Conservation (phyloP, 345 rosid species). For the Combretum micranthum region DNA sequence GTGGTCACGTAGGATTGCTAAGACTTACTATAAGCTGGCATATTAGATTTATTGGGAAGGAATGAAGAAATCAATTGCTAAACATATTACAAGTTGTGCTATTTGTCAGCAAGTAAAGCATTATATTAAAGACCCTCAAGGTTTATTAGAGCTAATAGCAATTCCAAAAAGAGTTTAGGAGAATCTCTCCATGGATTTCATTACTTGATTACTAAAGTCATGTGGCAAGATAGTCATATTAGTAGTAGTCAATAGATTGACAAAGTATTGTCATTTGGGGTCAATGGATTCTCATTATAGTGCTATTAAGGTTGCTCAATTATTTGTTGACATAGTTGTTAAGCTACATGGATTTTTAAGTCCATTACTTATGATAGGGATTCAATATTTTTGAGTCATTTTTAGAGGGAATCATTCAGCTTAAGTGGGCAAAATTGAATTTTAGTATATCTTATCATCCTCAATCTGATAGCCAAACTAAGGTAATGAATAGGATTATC, state of each 20-base stretch:
- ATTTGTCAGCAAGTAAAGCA: slow-evolving; percentile 1
- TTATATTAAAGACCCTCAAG: background rate
- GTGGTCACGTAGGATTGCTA: too few species aligned
- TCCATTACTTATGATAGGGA: background rate
- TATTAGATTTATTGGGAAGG: too few species aligned
- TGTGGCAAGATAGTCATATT: background rate
- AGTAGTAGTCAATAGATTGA: background rate
- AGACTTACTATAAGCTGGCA: too few species aligned
- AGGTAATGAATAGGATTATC: too few species aligned
- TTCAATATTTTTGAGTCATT: background rate
- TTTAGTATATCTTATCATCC: background rate
- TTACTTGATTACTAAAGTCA: background rate
- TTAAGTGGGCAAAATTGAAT: background rate
- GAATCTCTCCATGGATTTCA: background rate
- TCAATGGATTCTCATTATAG: background rate
- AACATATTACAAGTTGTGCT: too few species aligned
- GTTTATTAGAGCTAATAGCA: background rate
- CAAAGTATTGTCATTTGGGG: background rate
- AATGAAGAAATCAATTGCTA: too few species aligned
- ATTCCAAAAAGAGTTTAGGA: background rate
- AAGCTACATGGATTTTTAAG: background rate
- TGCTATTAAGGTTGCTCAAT: background rate
- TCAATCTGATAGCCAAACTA: background rate
- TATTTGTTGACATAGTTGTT: background rate
- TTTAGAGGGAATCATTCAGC: background rate